Conservation (phyloP, 495 filamentous ascomycete species). For the Copromyces sp. region DNA sequence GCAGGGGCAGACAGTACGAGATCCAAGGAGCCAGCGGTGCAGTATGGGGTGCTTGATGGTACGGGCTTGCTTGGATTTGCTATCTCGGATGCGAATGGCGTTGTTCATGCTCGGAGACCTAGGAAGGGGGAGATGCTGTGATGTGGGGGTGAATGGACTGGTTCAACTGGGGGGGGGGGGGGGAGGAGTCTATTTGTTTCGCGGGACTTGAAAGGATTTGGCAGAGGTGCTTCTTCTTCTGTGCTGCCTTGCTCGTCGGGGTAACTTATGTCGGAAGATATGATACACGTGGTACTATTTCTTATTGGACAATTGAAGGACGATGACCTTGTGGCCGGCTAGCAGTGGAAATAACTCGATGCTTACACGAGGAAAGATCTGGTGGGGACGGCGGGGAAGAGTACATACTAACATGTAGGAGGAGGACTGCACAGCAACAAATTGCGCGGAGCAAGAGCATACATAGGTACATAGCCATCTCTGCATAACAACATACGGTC, state of each 20-base stretch:
- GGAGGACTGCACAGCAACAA: no score
- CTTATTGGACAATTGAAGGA: background rate
- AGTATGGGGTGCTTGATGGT: background rate
- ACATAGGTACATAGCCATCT: no score
- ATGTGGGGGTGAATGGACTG: background rate
- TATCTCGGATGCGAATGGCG: background rate
- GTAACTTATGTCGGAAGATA: background rate
- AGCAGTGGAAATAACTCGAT: background rate
- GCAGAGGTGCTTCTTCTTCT: background rate
- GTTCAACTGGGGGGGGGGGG: background rate
- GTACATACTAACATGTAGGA: no score
- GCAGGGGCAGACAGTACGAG: background rate
- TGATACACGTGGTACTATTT: background rate
- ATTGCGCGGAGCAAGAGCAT: no score
- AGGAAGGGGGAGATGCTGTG: background rate
- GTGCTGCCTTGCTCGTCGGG: background rate
- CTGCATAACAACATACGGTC: no score
- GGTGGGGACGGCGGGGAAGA: no score
- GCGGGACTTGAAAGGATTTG: background rate
- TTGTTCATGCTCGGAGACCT: background rate
- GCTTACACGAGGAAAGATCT: no score
- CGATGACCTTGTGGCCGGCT: background rate
- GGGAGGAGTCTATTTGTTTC: background rate
- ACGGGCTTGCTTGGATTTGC: background rate
- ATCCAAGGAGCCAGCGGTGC: background rate